Base-by-base conservation (phyloP, 1,284 basidiomycete species). In the Cutaneotrichosporon dermatis region DNA sequence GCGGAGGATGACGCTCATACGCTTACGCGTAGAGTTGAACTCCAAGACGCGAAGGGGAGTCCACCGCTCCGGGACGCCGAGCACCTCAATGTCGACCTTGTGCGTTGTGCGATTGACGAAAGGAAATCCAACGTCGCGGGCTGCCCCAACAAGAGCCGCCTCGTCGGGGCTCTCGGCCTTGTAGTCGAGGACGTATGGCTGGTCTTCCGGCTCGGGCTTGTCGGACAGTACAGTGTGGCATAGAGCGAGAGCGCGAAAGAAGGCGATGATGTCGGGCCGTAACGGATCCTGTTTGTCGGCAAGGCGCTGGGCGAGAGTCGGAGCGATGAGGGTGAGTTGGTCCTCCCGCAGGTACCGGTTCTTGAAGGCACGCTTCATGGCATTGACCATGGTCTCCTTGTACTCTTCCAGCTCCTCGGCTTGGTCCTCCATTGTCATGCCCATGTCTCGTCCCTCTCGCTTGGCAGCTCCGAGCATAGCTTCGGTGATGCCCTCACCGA, bases 401-500 rank as follows among this genome's bases (percentile, higher is more conserved):
- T 89, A 81, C 35, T 72, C 76, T 0, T 79, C 80, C 16, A 95
- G 81, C 70, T 87, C 84, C 57, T 82, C 82, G 35, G 81, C 82
- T 62, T 93, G 84, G 69, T 90, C 88, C 57, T 84, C 83, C 34
- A 87, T 86, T 59, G 88, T 84, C 63, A 87, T 77, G 0, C 82
- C 76, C 13, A 87, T 83, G 11, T 81, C 82, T 59, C 83, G 83
- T 13, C 92, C 92, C 66, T 90, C 84, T 4, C 94, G 84, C 65
- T 88, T 89, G 10, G 90, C 89, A 0, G 92, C 89, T 25, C 95
- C 94, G 42, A 92, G 85, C 80, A 95, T 93, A 0, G 93, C 94
- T 76, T 98, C 95, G 0, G 94, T 97, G 60, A 98, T 76, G 10
- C 93, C 94, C 69, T 98, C 93, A 13, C 92, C 94, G 70, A 96